phyloP scores from a whole-genome alignment of 768 basidiomycete genomes.

The Tremella fuciformis region DNA sequence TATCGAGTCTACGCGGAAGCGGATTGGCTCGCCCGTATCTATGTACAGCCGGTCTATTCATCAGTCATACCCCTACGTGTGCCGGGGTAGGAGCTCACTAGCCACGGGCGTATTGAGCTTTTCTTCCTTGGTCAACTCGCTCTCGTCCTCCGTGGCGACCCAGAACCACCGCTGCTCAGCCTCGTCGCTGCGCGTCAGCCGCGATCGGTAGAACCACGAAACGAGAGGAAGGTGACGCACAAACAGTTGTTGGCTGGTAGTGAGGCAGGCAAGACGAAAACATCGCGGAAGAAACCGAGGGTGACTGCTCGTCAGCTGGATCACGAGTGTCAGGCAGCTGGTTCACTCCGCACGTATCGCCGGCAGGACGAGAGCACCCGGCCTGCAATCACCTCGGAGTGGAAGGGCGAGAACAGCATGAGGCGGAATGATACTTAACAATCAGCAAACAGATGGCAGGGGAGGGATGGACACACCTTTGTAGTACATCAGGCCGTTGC shows the following conservation, averaged over 20 bases:
- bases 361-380: constrained; percentile 84
- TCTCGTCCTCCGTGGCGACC: constrained; percentile 39
- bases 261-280: constrained; percentile 74
- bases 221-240: constrained; percentile 34
- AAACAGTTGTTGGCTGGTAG: constrained; percentile 67
- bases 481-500: constrained; percentile 93
- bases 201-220: background rate
- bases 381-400: constrained; percentile 82
- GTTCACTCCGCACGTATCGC: constrained; percentile 76
- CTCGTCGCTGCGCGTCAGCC: constrained; percentile 43
- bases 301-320: constrained; percentile 59
- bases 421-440: constrained; percentile 77
- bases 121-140: constrained; percentile 25
- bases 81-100: background rate
- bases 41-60: constrained; percentile 43
- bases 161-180: constrained; percentile 50
- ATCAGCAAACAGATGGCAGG: background rate
- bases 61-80: background rate
- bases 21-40: constrained; percentile 44
- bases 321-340: constrained; percentile 2
- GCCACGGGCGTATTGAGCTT: constrained; percentile 9
- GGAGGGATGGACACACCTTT: constrained; percentile 60
- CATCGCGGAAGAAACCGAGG: constrained; percentile 89
- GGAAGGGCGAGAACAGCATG: constrained; percentile 86
- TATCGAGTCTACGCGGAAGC: constrained; percentile 49